Evolutionary conservation across 2,329 filamentous ascomycete genomes (phyloP).

Genomic region (Thermoascus crustaceus): DNA sequence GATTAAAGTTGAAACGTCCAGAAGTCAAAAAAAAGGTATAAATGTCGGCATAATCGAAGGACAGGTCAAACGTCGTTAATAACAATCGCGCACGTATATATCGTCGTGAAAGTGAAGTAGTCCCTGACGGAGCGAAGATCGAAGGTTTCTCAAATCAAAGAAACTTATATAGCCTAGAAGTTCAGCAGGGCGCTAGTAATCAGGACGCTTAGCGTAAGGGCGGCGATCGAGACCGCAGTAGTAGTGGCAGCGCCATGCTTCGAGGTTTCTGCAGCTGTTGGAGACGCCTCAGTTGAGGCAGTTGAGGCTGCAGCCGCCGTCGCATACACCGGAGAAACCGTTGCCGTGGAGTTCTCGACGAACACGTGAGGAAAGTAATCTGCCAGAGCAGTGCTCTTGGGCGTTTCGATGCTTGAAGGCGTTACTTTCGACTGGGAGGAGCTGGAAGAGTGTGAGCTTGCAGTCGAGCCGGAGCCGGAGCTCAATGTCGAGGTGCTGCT

Average conservation of each 20-base stretch:
- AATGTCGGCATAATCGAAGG: no score
- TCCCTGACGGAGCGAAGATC: neutral
- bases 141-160: no score
- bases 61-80: constrained; percentile 6
- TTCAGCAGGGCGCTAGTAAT: constrained; percentile 6
- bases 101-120: constrained; percentile 1
- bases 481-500: constrained; percentile 3
- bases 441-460: constrained; percentile 12
- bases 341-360: constrained; percentile 12
- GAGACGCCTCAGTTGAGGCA: constrained; percentile 4
- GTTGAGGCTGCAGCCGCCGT: constrained; percentile 4
- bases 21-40: neutral
- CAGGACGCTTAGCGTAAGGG: constrained; percentile 13
- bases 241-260: constrained; percentile 8
- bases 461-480: constrained; percentile 12
- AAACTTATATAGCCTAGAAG: neutral
- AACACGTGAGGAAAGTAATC: constrained; percentile 22
- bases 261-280: constrained; percentile 6
- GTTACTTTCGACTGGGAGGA: constrained; percentile 10
- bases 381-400: constrained; percentile 10
- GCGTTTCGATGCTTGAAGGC: no score
- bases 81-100: neutral
- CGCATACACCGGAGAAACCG: constrained; percentile 10
- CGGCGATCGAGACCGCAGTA: constrained; percentile 11
- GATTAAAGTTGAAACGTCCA: no score